These are phyloP conservation scores for Agrostemma githago DNA, from an alignment of 148 eudicot species.

Conservation along the genomic window DNA sequence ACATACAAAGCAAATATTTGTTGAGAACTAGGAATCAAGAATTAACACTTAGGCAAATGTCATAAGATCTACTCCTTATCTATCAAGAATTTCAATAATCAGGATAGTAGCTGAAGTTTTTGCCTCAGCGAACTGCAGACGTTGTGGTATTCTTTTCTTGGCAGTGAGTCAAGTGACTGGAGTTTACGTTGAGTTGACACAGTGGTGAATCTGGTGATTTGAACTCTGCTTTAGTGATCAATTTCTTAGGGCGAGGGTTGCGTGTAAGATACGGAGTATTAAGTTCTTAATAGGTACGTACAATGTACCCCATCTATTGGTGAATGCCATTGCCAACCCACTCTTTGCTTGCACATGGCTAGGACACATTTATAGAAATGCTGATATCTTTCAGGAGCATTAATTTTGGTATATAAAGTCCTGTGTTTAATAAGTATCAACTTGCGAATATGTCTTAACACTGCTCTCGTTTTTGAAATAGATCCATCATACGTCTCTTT, in stretches of 20 bases:
- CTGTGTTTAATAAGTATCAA: constrained; percentile 1
- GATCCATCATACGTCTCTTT: constrained; percentile 61
- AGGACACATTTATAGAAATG: neutral
- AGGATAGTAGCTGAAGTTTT: no score
- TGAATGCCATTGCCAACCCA: neutral
- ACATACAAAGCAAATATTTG: neutral
- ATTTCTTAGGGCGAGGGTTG: neutral
- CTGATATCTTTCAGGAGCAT: neutral
- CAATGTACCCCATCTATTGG: no score
- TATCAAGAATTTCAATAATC: no score
- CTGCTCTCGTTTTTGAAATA: constrained; percentile 32
- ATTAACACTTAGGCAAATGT: neutral
- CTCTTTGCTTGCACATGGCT: neutral
- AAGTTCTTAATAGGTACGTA: neutral
- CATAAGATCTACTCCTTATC: neutral
- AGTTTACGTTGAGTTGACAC: neutral
- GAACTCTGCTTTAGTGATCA: neutral
- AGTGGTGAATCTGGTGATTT: neutral
- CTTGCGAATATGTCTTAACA: constrained; percentile 6
- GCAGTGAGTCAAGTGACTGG: neutral
- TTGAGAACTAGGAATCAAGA: no score
- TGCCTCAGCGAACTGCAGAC: no score
- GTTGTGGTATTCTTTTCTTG: neutral
- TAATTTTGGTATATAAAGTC: neutral
- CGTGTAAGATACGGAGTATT: neutral